A percentile compares a stretch with the other conserved stretches of the same genome.
These are phyloP conservation scores for Fistulifera pelliculosa DNA, from an alignment of 108 stramenopile species.

Conservation along the genomic window DNA sequence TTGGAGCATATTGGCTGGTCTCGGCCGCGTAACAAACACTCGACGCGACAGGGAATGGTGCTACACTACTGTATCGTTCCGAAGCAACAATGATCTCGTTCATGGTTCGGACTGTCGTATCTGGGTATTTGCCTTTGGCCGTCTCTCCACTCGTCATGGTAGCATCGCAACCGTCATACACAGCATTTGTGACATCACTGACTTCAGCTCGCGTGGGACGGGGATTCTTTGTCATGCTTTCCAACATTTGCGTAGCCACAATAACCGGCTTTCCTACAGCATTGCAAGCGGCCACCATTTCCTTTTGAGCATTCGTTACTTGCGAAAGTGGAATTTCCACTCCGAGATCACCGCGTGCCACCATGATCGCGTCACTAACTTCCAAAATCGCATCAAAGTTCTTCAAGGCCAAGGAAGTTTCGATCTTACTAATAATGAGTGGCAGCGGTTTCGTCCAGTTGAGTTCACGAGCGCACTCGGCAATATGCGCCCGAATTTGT, in stretches of 20 bases:
- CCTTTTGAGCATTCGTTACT: conserved; percentile 96
- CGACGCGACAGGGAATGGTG: conserved; percentile 16
- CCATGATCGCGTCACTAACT: conserved; percentile 88
- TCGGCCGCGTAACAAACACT: background rate
- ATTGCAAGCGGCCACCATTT: conserved; percentile 92
- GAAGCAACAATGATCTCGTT: conserved; percentile 78
- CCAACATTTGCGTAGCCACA: conserved; percentile 98
- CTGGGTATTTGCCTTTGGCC: conserved; percentile 94
- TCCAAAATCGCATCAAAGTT: conserved; percentile 87
- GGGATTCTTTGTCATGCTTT: conserved; percentile 96
- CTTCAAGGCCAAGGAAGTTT: conserved; percentile 62
- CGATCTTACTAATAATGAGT: conserved; percentile 83
- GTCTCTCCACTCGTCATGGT: conserved; percentile 99
- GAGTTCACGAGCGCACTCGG: conserved; percentile 61
- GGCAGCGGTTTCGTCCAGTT: conserved; percentile 55
- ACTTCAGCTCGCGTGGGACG: conserved; percentile 98
- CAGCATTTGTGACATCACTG: conserved; percentile 97
- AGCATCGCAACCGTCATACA: conserved; percentile 97
- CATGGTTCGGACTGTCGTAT: conserved; percentile 90
- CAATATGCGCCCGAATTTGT: conserved; percentile 73
- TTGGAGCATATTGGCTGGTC: conserved; percentile 44
- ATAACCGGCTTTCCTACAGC: conserved; percentile 91
- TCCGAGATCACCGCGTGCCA: conserved; percentile 78
- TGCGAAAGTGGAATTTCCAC: conserved; percentile 90
- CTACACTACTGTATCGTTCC: conserved; percentile 35